These are phyloP conservation scores for Juglanconis juglandina DNA, from an alignment of 2,329 filamentous ascomycete genomes.

Conservation along the genomic window DNA sequence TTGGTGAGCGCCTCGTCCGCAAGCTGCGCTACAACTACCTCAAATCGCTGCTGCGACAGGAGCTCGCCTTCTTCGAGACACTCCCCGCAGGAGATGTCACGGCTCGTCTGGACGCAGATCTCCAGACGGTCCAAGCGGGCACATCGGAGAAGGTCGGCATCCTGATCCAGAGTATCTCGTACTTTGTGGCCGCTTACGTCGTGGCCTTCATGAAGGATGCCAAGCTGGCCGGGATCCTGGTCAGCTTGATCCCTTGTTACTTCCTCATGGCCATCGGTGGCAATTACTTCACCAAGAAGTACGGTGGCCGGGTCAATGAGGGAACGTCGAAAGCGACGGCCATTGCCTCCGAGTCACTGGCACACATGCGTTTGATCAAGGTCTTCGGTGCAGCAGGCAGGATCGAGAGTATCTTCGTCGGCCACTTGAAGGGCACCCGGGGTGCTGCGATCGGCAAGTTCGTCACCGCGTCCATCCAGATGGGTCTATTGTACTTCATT, in stretches of 20 bases:
- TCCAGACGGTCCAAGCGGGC: constrained; percentile 57
- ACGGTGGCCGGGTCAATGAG: constrained; percentile 40
- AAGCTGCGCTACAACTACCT: constrained; percentile 55
- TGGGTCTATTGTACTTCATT: constrained; percentile 53
- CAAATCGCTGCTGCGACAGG: constrained; percentile 50
- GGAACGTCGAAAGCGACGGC: constrained; percentile 50
- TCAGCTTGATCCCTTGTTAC: constrained; percentile 54
- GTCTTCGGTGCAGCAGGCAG: constrained; percentile 51
- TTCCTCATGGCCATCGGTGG: constrained; percentile 53
- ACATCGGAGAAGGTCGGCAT: constrained; percentile 63
- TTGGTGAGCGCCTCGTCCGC: constrained; percentile 54
- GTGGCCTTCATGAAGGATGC: constrained; percentile 59
- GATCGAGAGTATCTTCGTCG: constrained; percentile 48
- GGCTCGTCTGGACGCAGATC: constrained; percentile 55
- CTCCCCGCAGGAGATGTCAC: constrained; percentile 55
- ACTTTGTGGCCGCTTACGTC: constrained; percentile 59
- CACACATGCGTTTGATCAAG: constrained; percentile 52
- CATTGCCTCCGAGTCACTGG: constrained; percentile 52
- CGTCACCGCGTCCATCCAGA: constrained; percentile 42
- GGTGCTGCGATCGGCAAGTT: constrained; percentile 45
- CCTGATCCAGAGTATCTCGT: constrained; percentile 52
- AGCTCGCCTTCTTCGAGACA: constrained; percentile 56
- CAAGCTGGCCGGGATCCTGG: constrained; percentile 53
- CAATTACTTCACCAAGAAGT: constrained; percentile 46
- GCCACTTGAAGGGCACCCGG: constrained; percentile 38